phyloP scores from a whole-genome alignment of 2,329 filamentous ascomycete genomes.

The Ceratocystis destructans region DNA sequence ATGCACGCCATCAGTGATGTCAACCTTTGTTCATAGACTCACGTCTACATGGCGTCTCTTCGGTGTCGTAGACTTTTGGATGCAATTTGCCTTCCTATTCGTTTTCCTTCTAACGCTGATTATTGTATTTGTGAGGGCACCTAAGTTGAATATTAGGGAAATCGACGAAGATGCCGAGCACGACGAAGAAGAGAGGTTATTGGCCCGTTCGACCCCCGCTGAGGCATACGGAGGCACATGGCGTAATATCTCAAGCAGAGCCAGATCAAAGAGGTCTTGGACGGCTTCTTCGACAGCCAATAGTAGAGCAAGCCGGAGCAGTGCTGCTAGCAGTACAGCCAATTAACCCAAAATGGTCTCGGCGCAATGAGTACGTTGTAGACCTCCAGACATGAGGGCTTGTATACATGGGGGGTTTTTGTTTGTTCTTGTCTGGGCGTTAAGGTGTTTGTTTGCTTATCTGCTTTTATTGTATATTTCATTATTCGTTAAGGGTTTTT shows the following conservation, averaged over 20 bases:
- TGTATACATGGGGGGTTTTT: background rate
- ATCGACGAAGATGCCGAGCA: slow-evolving; percentile 81
- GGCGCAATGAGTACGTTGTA: background rate
- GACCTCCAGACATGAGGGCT: background rate
- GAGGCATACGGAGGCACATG: slow-evolving; percentile 16
- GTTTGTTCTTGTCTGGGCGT: background rate
- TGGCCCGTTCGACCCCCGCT: slow-evolving; percentile 74
- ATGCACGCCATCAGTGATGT: slow-evolving; percentile 83
- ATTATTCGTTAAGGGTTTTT: background rate
- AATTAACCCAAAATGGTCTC: background rate
- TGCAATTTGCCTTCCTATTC: slow-evolving; percentile 78
- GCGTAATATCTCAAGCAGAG: slow-evolving; percentile 9
- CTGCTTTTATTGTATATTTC: slow-evolving; percentile 2
- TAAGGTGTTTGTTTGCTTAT: background rate
- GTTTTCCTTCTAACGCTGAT: slow-evolving; percentile 73
- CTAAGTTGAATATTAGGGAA: slow-evolving; percentile 60
- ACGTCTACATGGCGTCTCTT: slow-evolving; percentile 94
- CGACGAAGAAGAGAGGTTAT: slow-evolving; percentile 82
- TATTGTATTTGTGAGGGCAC: slow-evolving; percentile 66
- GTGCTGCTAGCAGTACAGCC: background rate
- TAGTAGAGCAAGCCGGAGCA: background rate
- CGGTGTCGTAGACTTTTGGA: slow-evolving; percentile 86
- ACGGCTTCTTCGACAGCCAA: background rate
- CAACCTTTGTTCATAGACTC: slow-evolving; percentile 83
- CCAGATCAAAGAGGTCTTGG: slow-evolving; percentile 11